Percentiles rank a stretch among this genome's conserved stretches.
Conservation (phyloP, 2,329 filamentous ascomycete species). For the Ophiocordyceps camponoti-saundersi region DNA sequence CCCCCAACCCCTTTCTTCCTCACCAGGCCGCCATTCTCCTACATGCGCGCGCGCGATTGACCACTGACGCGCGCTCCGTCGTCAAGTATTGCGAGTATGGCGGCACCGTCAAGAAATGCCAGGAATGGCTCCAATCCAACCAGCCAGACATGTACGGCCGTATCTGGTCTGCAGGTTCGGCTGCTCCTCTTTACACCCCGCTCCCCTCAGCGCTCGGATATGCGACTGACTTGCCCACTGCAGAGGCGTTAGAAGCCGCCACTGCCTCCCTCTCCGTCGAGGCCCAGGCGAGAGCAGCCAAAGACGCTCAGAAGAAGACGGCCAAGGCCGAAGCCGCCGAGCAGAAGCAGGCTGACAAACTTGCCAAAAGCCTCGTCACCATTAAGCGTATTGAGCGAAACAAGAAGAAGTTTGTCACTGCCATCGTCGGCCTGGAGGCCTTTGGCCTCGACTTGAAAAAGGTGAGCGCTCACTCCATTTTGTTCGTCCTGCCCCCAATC, state of each 20-base stretch:
- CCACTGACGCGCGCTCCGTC: slow-evolving; percentile 10
- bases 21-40: no score
- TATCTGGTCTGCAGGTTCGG: slow-evolving; percentile 73
- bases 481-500: not conserved
- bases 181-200: not conserved
- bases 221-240: not conserved
- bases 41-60: not conserved
- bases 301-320: slow-evolving; percentile 93
- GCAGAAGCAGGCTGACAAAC: slow-evolving; percentile 64
- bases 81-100: slow-evolving; percentile 99
- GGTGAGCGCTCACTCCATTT: slow-evolving; percentile 13
- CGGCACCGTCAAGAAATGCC: slow-evolving; percentile 89
- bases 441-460: slow-evolving; percentile 93
- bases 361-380: slow-evolving; percentile 64
- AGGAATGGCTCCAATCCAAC: slow-evolving; percentile 76
- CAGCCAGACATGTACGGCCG: slow-evolving; percentile 57
- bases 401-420: slow-evolving; percentile 93
- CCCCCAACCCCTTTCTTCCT: not conserved
- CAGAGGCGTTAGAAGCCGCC: slow-evolving; percentile 68
- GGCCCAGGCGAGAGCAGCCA: slow-evolving; percentile 84
- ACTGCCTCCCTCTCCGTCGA: slow-evolving; percentile 76
- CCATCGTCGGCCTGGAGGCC: slow-evolving; percentile 75
- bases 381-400: slow-evolving; percentile 98
- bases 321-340: slow-evolving; percentile 83
- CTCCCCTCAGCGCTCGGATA: not conserved